Percentiles rank a stretch among this genome's conserved stretches.
Conservation (phyloP, 2,329 filamentous ascomycete species). For the Aspergillus sp. region DNA sequence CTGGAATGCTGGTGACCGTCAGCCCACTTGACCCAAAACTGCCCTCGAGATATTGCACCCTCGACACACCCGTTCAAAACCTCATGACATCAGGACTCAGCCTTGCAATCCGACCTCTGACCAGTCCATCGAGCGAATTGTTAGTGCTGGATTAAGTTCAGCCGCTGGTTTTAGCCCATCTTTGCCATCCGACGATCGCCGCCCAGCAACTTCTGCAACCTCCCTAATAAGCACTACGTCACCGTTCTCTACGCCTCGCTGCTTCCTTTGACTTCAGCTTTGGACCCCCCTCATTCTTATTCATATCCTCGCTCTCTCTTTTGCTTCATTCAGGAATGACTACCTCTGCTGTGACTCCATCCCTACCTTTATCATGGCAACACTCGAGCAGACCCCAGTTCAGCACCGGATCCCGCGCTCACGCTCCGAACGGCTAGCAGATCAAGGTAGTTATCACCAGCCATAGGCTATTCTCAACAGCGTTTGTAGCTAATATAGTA, state of each 20-base stretch:
- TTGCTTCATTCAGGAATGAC: constrained; percentile 21
- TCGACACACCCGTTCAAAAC: background rate
- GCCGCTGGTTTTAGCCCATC: background rate
- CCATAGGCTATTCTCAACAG: background rate
- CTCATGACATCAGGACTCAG: constrained; percentile 20
- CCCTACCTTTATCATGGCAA: constrained; percentile 28
- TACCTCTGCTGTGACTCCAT: constrained; percentile 9
- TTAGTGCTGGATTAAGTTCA: constrained; percentile 3
- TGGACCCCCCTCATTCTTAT: constrained; percentile 6
- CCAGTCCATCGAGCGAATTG: background rate
- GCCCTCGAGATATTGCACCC: constrained; percentile 5
- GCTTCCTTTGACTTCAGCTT: constrained; percentile 23
- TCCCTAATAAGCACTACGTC: constrained; percentile 27
- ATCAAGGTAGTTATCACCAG: constrained; percentile 31
- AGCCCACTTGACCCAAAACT: constrained; percentile 3
- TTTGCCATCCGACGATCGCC: background rate
- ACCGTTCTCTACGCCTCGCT: constrained; percentile 18
- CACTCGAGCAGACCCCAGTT: constrained; percentile 28
- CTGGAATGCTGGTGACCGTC: constrained; percentile 1
- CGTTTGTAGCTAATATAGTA: background rate
- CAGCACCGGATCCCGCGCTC: constrained; percentile 17
- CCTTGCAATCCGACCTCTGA: constrained; percentile 1
- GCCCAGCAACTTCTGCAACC: constrained; percentile 17
- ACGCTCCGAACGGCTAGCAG: constrained; percentile 31
- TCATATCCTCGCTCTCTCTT: constrained; percentile 6